Evolutionary conservation across 148 eudicot genomes (phyloP), one percentile per base, ranked within the genome.

Genomic region (Rhododendron ovatum): DNA sequence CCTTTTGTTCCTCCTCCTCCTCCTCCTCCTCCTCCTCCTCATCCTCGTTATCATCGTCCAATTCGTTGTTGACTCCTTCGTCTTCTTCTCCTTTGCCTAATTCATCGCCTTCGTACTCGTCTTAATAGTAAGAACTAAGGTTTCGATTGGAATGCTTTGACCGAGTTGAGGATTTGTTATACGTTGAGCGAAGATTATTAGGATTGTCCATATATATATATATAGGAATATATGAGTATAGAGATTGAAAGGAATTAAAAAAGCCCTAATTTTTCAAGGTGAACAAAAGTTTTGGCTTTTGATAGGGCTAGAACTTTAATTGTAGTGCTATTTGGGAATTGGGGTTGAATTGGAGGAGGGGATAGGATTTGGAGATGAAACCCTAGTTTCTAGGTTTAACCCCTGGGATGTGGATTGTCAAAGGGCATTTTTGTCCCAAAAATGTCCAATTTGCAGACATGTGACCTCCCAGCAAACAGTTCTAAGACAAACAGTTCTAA

Each of bases 31-130:
- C 20, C 0, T 71, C 76, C 3, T 30, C 76, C 15, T 33, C 41
- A 11, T 88, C 91, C 6, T 88, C 91, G 39, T 88, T 90, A 35
- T 86, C 78, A 13, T 86, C 87, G 48, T 88, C 89, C 50, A 86
- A 86, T 28, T 73, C 89, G 43, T 39, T 17, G 59, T 75, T 33
- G 2, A 47, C 61, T 55, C 17, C 61, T 18, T 14, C 83, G 3
- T 79, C 83, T 53, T 84, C 87, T 5, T 89, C 94, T 9, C 79
- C 84, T 24, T 84, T 86, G 43, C 69, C 77, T 17, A 82, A 82
- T 82, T 82, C 75, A 3, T 84, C 57, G 17, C 84, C 84, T 50
- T 85, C 89, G 80, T 85, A 86, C n/a, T 85, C 90, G 45, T 78
- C 90, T 51, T 90, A 53, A 83, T 87, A 90, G 57, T 84, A 87